Evolutionary conservation across 257 asterid genomes (phyloP).

Genomic region (Rhazya stricta): DNA sequence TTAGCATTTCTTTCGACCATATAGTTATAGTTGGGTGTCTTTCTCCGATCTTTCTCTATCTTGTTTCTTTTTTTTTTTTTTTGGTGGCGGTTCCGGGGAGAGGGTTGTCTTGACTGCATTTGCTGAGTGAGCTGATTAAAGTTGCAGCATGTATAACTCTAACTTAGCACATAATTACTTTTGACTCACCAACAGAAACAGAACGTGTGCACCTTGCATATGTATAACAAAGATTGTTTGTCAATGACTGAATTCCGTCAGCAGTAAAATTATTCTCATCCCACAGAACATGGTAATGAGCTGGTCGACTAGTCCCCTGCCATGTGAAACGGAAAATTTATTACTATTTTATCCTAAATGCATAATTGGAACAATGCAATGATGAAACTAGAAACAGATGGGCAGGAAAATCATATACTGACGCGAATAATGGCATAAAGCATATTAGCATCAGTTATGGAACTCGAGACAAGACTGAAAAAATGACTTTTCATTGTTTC

Average conservation of each 20-base stretch:
- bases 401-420: neutral
- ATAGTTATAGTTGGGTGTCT: too few relatives aligned
- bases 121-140: neutral
- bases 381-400: neutral
- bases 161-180: neutral
- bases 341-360: neutral
- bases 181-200: conserved; percentile 80
- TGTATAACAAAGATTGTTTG: conserved; percentile 93
- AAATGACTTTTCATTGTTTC: neutral
- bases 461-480: neutral
- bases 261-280: conserved; percentile 97
- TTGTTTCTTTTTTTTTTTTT: too few relatives aligned
- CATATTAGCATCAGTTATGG: neutral
- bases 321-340: neutral
- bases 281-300: conserved; percentile 98
- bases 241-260: conserved; percentile 87
- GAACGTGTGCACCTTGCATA: conserved; percentile 98
- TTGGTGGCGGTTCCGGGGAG: neutral
- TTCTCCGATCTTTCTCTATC: too few relatives aligned
- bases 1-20: too few relatives aligned
- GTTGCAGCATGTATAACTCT: too few relatives aligned
- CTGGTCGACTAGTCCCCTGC: conserved; percentile 97
- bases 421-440: neutral
- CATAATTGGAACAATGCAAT: neutral
- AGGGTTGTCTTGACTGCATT: neutral